phyloP scores from a whole-genome alignment of 1,284 basidiomycete genomes.

The Cutaneotrichosporon dermatis region DNA sequence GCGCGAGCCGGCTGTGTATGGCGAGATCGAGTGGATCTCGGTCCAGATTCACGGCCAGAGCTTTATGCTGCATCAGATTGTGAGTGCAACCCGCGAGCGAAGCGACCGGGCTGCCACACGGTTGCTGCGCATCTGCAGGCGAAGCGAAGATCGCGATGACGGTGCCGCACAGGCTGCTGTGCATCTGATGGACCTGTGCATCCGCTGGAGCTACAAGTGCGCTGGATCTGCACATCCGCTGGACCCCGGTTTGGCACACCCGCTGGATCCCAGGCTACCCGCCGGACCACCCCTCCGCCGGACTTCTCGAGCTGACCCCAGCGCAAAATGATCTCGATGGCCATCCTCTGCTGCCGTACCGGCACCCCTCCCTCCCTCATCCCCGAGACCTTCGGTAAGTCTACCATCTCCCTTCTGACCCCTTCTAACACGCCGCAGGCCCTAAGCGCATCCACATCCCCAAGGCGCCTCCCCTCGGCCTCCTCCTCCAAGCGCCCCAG shows the following conservation, averaged over 20 bases:
- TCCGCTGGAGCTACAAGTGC: too few species aligned
- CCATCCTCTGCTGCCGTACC: conserved; percentile 74
- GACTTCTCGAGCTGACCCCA: conserved; percentile 40
- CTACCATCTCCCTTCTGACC: too few species aligned
- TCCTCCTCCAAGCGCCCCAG: conserved; percentile 89
- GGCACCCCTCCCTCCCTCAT: conserved; percentile 68
- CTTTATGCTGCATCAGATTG: conserved; percentile 69
- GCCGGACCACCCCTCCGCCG: too few species aligned
- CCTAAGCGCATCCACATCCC: conserved; percentile 80
- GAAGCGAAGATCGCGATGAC: too few species aligned
- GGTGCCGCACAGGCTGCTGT: too few species aligned
- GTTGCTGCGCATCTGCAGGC: too few species aligned
- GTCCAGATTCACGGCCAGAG: conserved; percentile 94
- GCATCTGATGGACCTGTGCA: too few species aligned
- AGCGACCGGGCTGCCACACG: too few species aligned
- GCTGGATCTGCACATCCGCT: too few species aligned
- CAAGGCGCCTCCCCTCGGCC: conserved; percentile 91
- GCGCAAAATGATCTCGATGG: conserved; percentile 95
- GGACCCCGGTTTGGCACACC: too few species aligned
- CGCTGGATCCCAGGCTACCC: too few species aligned
- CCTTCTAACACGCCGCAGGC: conserved; percentile 22
- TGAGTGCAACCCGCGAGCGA: too few species aligned
- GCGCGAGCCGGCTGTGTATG: conserved; percentile 72
- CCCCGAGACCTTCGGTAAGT: conserved; percentile 51
- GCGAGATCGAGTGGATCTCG: conserved; percentile 91